A percentile compares a stretch with the other conserved stretches of the same genome.
These are phyloP conservation scores for Cercospora beticola DNA, from an alignment of 2,329 filamentous ascomycete genomes.

Conservation along the genomic window DNA sequence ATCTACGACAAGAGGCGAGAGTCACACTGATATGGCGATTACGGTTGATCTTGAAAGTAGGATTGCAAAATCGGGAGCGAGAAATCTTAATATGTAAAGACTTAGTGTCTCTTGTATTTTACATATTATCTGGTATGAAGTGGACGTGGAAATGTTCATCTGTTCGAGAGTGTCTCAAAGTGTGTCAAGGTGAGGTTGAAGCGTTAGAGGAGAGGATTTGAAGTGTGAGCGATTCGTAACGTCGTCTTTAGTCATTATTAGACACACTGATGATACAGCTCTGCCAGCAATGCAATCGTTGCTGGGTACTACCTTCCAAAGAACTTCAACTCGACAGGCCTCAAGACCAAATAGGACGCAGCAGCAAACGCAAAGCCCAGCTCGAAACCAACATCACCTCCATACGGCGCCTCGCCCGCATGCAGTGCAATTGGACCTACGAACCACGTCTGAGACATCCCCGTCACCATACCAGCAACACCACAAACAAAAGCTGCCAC, in stretches of 20 bases:
- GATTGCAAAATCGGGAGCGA: background rate
- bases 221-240: background rate
- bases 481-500: constrained; percentile 63
- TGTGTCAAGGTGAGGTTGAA: background rate
- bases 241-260: background rate
- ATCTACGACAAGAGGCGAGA: background rate
- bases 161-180: background rate
- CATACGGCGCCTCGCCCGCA: constrained; percentile 53
- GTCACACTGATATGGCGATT: background rate
- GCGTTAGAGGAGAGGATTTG: background rate
- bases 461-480: constrained; percentile 63
- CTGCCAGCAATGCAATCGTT: background rate
- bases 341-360: constrained; percentile 53
- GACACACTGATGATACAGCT: background rate
- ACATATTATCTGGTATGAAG: background rate
- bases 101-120: background rate
- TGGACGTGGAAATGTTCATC: background rate
- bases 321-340: constrained; percentile 50
- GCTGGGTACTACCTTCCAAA: constrained; percentile 30
- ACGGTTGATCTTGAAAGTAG: background rate
- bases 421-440: constrained; percentile 65
- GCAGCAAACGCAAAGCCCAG: constrained; percentile 62
- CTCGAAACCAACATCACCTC: constrained; percentile 65
- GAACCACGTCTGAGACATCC: constrained; percentile 70
- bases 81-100: background rate